phyloP scores from a whole-genome alignment of 352 stramenopile species.

The Phytophthora podocarpi region DNA sequence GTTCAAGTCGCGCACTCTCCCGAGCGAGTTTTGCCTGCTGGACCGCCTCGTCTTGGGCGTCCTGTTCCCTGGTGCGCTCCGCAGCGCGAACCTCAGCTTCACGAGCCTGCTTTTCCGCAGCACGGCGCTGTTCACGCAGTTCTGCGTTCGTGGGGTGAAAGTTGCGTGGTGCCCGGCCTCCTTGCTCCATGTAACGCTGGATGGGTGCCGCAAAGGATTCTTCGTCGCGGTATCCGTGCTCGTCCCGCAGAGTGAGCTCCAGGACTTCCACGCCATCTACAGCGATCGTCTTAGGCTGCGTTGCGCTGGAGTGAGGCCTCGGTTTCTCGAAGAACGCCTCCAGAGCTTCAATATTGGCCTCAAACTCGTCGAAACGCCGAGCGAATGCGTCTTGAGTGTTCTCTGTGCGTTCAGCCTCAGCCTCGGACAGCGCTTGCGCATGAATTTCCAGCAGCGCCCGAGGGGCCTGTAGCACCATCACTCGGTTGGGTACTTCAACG shows the following conservation, averaged over 20 bases:
- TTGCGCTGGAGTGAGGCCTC: slow-evolving; percentile 1
- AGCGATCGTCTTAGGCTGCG: slow-evolving; percentile 3
- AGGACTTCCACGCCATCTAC: slow-evolving; percentile 65
- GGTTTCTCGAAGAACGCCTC: slow-evolving; percentile 70
- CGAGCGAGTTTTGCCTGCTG: slow-evolving; percentile 53
- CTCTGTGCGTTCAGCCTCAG: slow-evolving; percentile 53
- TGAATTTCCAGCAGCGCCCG: slow-evolving; percentile 57
- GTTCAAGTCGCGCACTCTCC: slow-evolving; percentile 66
- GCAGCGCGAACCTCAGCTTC: slow-evolving; percentile 47
- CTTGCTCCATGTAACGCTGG: slow-evolving; percentile 79
- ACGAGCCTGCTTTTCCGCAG: slow-evolving; percentile 50
- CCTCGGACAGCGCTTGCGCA: slow-evolving; percentile 59
- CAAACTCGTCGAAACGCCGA: slow-evolving; percentile 52
- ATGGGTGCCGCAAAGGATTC: slow-evolving; percentile 53
- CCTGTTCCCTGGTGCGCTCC: slow-evolving; percentile 49
- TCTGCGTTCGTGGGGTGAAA: slow-evolving; percentile 85
- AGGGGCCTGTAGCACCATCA: slow-evolving; percentile 64
- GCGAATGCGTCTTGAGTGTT: slow-evolving; percentile 73
- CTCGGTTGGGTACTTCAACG: slow-evolving; percentile 66
- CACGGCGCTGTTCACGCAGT: slow-evolving; percentile 47
- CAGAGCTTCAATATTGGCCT: slow-evolving; percentile 51
- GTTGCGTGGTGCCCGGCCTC: slow-evolving; percentile 67
- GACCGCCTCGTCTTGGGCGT: slow-evolving; percentile 52
- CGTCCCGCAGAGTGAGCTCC: slow-evolving; percentile 56
- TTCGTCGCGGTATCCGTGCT: slow-evolving; percentile 49